phyloP scores from a whole-genome alignment of 306 rosid genomes.

The Pyrus pyrifolia region DNA sequence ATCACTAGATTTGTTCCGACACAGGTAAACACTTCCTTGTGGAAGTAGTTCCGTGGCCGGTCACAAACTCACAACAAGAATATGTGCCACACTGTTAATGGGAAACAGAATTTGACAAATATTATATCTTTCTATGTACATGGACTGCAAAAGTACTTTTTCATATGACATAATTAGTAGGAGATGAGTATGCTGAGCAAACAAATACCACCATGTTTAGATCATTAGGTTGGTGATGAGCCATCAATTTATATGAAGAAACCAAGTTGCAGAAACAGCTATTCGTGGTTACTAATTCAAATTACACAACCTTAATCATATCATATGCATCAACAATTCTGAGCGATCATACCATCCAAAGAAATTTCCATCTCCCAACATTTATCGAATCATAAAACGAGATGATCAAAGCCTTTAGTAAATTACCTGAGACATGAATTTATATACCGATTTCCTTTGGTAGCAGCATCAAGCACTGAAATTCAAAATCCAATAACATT shows the following conservation, averaged over 20 bases:
- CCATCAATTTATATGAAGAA: neutral
- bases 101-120: neutral
- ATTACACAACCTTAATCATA: neutral
- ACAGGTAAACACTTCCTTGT: neutral
- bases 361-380: neutral
- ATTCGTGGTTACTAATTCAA: neutral
- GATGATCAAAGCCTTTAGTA: neutral
- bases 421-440: constrained; percentile 81
- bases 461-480: constrained; percentile 76
- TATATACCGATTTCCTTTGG: constrained; percentile 74
- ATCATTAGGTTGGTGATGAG: neutral
- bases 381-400: neutral
- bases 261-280: neutral
- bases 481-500: neutral
- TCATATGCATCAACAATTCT: neutral
- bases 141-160: neutral
- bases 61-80: neutral
- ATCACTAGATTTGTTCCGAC: neutral
- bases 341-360: neutral
- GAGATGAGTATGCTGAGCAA: neutral
- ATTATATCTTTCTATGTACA: neutral
- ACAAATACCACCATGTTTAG: neutral
- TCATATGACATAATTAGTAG: neutral
- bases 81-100: neutral
- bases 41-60: neutral